A percentile compares a stretch with the other conserved stretches of the same genome.
phyloP scores from a whole-genome alignment of 2,329 filamentous ascomycete genomes.

The Phialophora expanda region DNA sequence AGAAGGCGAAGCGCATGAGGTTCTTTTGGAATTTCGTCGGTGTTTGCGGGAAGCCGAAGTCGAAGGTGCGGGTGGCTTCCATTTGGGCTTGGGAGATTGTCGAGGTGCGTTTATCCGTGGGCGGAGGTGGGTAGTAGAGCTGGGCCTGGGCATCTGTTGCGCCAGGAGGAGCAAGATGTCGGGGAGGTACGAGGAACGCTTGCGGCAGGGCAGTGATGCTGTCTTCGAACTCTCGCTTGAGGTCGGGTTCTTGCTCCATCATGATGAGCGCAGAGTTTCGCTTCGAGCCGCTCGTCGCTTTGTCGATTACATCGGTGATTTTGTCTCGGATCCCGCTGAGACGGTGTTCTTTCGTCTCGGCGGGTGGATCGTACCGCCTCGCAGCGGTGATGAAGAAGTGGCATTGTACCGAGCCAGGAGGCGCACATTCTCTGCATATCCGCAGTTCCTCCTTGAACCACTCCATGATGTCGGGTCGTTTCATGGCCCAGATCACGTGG shows the following conservation, averaged over 20 bases:
- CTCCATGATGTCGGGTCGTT: slow-evolving; percentile 89
- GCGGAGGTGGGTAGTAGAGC: slow-evolving; percentile 33
- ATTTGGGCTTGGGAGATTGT: slow-evolving; percentile 34
- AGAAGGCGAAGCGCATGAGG: slow-evolving; percentile 87
- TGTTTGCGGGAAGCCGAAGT: slow-evolving; percentile 81
- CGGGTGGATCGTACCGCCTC: slow-evolving; percentile 56
- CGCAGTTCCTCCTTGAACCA: slow-evolving; percentile 96
- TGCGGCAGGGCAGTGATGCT: slow-evolving; percentile 80
- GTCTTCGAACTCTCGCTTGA: slow-evolving; percentile 73
- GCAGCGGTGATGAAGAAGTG: slow-evolving; percentile 92
- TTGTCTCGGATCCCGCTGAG: slow-evolving; percentile 72
- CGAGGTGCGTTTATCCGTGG: slow-evolving; percentile 26
- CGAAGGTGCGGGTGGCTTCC: slow-evolving; percentile 57
- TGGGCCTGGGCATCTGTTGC: slow-evolving; percentile 5
- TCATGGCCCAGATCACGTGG: slow-evolving; percentile 91
- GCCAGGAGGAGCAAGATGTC: slow-evolving; percentile 26
- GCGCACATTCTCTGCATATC: slow-evolving; percentile 87
- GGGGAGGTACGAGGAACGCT: slow-evolving; percentile 42
- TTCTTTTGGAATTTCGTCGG: slow-evolving; percentile 88
- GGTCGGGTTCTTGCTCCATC: slow-evolving; percentile 79
- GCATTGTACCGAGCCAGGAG: slow-evolving; percentile 85
- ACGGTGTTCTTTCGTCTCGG: slow-evolving; percentile 57
- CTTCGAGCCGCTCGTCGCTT: slow-evolving; percentile 73
- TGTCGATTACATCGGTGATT: slow-evolving; percentile 84
- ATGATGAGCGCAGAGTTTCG: slow-evolving; percentile 78